phyloP scores from a whole-genome alignment of 805 yeast species.

The Wickerhamiella domercqiae region DNA sequence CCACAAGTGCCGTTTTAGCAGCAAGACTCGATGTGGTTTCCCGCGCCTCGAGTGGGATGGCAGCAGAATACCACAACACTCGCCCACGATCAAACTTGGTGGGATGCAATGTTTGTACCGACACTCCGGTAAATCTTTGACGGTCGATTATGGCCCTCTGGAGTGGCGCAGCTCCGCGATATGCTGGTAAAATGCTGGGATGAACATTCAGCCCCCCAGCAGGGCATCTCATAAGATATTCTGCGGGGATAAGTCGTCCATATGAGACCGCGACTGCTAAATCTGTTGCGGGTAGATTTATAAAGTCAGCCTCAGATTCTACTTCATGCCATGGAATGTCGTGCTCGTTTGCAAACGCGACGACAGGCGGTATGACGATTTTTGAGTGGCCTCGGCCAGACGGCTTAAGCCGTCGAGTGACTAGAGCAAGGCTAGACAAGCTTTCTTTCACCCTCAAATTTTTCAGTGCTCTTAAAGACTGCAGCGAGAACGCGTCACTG shows the following conservation, averaged over 20 bases:
- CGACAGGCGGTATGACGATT: constrained; percentile 11
- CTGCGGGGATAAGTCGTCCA: constrained; percentile 62
- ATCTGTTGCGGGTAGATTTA: constrained; percentile 20
- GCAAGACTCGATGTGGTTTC: constrained; percentile 36
- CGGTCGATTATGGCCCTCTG: constrained; percentile 60
- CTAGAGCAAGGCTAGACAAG: constrained; percentile 4
- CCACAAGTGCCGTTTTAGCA: constrained; percentile 38
- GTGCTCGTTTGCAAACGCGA: constrained; percentile 9
- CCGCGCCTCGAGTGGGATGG: constrained; percentile 26
- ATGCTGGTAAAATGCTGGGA: constrained; percentile 69
- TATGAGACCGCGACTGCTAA: constrained; percentile 84
- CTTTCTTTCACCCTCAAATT: not conserved
- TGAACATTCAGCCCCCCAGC: constrained; percentile 80
- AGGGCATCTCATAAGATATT: constrained; percentile 32
- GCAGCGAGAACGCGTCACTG: constrained; percentile 1
- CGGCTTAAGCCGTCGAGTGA: constrained; percentile 13
- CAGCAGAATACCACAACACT: constrained; percentile 43
- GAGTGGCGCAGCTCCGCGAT: constrained; percentile 82
- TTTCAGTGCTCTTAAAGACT: constrained; percentile 1
- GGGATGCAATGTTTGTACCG: constrained; percentile 84
- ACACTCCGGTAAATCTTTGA: constrained; percentile 58
- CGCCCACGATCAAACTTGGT: constrained; percentile 68
- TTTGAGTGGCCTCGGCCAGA: constrained; percentile 17
- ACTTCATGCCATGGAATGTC: constrained; percentile 11
- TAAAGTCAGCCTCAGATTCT: constrained; percentile 11